phyloP scores from a whole-genome alignment of 345 rosid species.

The Hypericum perforatum region DNA sequence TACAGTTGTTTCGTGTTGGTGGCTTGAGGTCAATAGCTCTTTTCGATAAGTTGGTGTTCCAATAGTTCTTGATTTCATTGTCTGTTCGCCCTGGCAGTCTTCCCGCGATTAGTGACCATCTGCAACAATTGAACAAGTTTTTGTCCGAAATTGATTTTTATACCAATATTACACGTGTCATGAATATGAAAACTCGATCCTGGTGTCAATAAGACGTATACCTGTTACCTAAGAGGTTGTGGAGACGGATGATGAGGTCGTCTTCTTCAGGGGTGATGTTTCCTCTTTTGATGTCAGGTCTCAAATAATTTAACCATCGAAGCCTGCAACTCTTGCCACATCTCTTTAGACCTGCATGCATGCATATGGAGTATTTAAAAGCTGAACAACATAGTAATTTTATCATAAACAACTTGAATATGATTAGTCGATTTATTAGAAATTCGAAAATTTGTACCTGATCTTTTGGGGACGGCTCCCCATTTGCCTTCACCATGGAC shows the following conservation, averaged over 20 bases:
- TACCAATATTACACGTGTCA: background rate
- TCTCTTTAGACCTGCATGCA: slow-evolving; percentile 34
- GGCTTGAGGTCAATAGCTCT: slow-evolving; percentile 11
- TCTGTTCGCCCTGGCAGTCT: slow-evolving; percentile 65
- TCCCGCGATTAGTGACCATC: slow-evolving; percentile 63
- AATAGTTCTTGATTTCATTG: slow-evolving; percentile 58
- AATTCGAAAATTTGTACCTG: slow-evolving; percentile 21
- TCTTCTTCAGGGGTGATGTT: slow-evolving; percentile 45
- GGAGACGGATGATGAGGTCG: slow-evolving; percentile 46
- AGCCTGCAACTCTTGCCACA: slow-evolving; percentile 59
- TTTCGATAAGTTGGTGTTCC: slow-evolving; percentile 46
- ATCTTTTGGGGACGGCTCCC: slow-evolving; percentile 49
- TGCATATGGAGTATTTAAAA: too few relatives aligned
- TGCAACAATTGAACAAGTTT: too few relatives aligned
- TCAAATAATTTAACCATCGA: slow-evolving; percentile 47
- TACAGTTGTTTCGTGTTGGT: too few relatives aligned
- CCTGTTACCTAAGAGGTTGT: slow-evolving; percentile 62
- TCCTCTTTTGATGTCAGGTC: slow-evolving; percentile 55
- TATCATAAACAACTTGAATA: background rate
- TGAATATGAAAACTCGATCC: background rate
- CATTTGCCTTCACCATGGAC: slow-evolving; percentile 58
- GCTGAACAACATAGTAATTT: background rate
- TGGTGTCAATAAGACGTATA: background rate
- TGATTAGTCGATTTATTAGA: background rate
- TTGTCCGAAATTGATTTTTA: background rate